Evolutionary conservation across 352 stramenopile genomes (phyloP), one percentile per base, ranked within the genome.

Genomic region (Pythium vanterpoolii): DNA sequence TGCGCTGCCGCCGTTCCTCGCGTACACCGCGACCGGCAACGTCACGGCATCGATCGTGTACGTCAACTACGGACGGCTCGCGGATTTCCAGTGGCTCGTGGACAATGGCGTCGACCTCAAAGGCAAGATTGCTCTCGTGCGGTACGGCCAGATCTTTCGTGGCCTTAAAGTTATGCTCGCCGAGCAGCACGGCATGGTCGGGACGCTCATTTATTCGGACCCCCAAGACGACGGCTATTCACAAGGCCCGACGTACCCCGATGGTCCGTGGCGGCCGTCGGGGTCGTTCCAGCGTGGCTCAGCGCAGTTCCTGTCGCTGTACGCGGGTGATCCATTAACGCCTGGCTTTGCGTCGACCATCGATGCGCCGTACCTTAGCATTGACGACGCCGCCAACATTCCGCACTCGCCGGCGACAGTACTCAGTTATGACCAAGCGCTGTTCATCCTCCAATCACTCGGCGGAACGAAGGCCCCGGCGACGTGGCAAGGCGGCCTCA

Each of bases 151-250:
- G 34, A 83, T 79, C 54, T 89, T 89, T 56, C 80, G 83, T 44
- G 77, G 80, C 9, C 66, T 91, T 8, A 95, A 95, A 50, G 83
- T 96, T 9, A 89, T 93, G 76, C 78, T 92, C 40, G 85, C 88
- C 0, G 76, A 97, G 64, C 44, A 76, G 23, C 77, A 86, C 31
- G 79, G 83, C 14, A 92, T 91, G 57, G 57, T 73, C 4, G 90
- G 76, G 26, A 78, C 86, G 26, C 64, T 97, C 2, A 95, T 97
- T 58, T 97, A 96, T 63, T 93, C 78, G 33, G 90, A 97, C 59
- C 88, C 90, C 4, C 42, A 71, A 16, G 77, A 97, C 30, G 90
- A 97, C 65, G 90, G 88, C 4, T 96, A 76, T 53, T 53, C 24
- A 2, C 51, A 66, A 4, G 88, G 87, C 9, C 48, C 59, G 16